phyloP scores from a whole-genome alignment of 305 asterid species.

The Lippia alba region DNA sequence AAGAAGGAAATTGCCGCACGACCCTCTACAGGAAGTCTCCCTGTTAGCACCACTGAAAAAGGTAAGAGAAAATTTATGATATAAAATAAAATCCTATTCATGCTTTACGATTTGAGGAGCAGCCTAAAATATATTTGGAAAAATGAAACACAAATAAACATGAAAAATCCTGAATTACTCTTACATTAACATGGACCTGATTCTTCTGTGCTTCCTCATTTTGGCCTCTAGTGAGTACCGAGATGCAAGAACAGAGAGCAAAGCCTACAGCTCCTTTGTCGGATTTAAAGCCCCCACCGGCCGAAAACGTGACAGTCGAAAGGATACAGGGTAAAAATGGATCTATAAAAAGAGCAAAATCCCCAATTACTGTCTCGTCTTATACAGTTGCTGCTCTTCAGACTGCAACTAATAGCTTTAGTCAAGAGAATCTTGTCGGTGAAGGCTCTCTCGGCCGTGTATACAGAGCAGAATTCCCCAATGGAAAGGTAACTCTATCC shows the following conservation, averaged over 20 bases:
- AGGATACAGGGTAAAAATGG: slow-evolving; percentile 75
- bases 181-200: no score
- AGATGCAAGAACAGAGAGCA: slow-evolving; percentile 70
- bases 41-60: slow-evolving; percentile 51
- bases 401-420: slow-evolving; percentile 91
- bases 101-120: no score
- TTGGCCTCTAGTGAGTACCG: slow-evolving; percentile 54
- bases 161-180: no score
- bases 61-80: slow-evolving; percentile 38
- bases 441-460: slow-evolving; percentile 99
- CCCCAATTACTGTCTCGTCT: slow-evolving; percentile 79
- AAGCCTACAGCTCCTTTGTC: slow-evolving; percentile 53
- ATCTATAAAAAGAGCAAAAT: slow-evolving; percentile 71
- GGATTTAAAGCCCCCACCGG: slow-evolving; percentile 75
- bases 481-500: slow-evolving; percentile 73
- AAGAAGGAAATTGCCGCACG: slow-evolving; percentile 74
- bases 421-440: slow-evolving; percentile 93
- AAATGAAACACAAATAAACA: not conserved
- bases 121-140: not conserved
- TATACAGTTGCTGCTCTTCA: slow-evolving; percentile 90
- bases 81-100: no score
- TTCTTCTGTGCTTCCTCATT: not conserved
- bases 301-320: slow-evolving; percentile 64
- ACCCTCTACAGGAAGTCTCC: slow-evolving; percentile 66
- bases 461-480: slow-evolving; percentile 84